Conservation (phyloP, 2,329 filamentous ascomycete genomes). For the Sarocladium strictum region DNA sequence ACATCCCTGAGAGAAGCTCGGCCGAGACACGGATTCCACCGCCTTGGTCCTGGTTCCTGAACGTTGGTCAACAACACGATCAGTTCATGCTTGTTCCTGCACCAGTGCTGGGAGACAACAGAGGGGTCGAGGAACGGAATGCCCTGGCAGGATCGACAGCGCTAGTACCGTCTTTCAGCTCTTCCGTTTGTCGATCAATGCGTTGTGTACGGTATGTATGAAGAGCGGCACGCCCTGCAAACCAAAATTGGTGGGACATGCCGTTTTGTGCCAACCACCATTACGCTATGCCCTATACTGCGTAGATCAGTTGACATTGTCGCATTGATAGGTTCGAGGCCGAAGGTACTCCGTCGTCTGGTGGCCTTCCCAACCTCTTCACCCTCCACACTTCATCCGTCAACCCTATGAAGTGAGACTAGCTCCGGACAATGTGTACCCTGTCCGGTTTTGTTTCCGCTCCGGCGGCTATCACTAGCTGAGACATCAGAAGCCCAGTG, state of each 20-base stretch:
- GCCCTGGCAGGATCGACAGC: constrained; percentile 3
- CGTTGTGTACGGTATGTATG: background rate
- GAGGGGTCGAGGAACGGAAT: background rate
- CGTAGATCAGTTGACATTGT: no score
- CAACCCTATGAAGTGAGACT: background rate
- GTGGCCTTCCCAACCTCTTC: background rate
- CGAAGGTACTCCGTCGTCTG: background rate
- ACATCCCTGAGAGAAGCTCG: background rate
- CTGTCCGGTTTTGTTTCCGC: constrained; percentile 3
- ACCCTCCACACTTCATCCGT: background rate
- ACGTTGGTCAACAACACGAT: background rate
- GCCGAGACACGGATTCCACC: constrained; percentile 1
- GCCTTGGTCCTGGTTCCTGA: background rate
- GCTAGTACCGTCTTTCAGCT: background rate
- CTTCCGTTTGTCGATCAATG: background rate
- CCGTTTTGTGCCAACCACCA: background rate
- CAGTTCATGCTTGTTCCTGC: constrained; percentile 1
- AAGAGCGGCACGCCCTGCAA: background rate
- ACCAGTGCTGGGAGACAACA: background rate
- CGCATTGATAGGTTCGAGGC: no score
- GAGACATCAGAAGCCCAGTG: constrained; percentile 4
- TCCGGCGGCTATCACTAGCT: background rate
- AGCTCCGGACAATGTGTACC: constrained; percentile 5
- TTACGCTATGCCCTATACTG: background rate
- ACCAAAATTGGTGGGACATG: background rate